Evolutionary conservation across 768 basidiomycete species (phyloP).

Genomic region (Paxillus ammoniavirescens): DNA sequence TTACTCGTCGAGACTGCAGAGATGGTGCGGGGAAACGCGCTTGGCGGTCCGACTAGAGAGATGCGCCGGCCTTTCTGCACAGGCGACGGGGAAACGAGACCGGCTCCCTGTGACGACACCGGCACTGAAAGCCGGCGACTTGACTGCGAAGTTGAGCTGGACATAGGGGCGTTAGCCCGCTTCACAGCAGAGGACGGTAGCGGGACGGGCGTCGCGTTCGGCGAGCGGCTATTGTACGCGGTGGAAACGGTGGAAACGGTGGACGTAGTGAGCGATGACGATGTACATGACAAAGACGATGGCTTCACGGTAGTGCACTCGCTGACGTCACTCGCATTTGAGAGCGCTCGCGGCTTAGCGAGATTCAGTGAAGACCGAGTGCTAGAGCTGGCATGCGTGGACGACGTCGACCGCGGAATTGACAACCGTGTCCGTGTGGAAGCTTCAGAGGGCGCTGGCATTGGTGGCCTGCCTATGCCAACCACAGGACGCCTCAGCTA

Average conservation of each 20-base stretch:
- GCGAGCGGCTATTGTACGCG: constrained; percentile 35
- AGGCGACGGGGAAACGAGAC: no score
- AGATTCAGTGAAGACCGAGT: constrained; percentile 43
- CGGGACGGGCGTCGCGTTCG: constrained; percentile 53
- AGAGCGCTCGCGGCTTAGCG: constrained; percentile 53
- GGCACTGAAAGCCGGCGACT: no score
- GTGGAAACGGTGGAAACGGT: constrained; percentile 20
- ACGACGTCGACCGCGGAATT: constrained; percentile 41
- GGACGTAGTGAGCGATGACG: constrained; percentile 25
- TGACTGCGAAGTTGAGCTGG: constrained; percentile 31
- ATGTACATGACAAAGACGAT: constrained; percentile 20
- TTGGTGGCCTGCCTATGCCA: constrained; percentile 3
- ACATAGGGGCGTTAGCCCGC: constrained; percentile 37
- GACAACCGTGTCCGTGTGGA: constrained; percentile 43
- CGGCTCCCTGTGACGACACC: no score
- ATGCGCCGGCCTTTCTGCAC: background rate
- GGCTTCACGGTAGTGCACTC: constrained; percentile 50
- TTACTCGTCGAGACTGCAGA: constrained; percentile 18
- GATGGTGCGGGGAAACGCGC: constrained; percentile 21
- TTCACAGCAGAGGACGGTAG: constrained; percentile 32
- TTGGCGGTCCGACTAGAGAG: constrained; percentile 29
- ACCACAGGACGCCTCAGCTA: background rate
- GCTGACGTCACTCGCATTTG: constrained; percentile 48
- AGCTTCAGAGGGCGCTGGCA: constrained; percentile 48
- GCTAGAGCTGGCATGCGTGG: constrained; percentile 16